Evolutionary conservation across 106 monocot species (phyloP), one percentile per base, ranked within the genome.

Genomic region (Dendrobium officinale): DNA sequence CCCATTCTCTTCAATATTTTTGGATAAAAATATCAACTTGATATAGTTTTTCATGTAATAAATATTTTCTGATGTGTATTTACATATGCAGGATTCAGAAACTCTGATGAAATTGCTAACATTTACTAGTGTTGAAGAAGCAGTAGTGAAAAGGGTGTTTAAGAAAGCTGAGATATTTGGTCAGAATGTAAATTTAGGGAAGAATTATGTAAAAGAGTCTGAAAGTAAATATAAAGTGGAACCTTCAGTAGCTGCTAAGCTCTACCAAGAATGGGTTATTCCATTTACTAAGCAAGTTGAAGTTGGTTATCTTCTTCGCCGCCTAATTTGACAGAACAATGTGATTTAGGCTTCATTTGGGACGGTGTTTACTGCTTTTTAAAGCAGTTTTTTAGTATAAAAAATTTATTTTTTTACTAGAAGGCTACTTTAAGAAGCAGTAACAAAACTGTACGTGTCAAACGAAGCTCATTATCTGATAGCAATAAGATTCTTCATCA

Each of bases 181-280:
- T 7, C 93, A 91, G 80, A 22, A 13, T 33, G 70, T 70, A 15
- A 70, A 13, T 13, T 70, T 70, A 70, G 31, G 33, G 15, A 70
- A 70, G 9, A 83, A 90, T 49, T 82, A 90, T 49, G 88, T 93
- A 13, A 87, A 79, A 2, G 77, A 88, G 33, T 83, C 85, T 29
- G 79, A 42, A 42, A 18, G 75, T 9, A 75, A 7, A 10, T 89
- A 88, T 70, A 92, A 92, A 81, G 86, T 92, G 43, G 80, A 93
- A 74, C 98, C 98, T 22, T 75, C 42, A 1, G 78, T 95, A 8
- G 88, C 84, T 17, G 79, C 82, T 66, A 86, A 72, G 19, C 85
- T 98, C 0, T 98, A 98, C 83, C 84, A 80, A 42, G 80, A 95
- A 18, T 92, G 94, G 92, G 89, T 98, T 24, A 98, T 98, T 59